Evolutionary conservation across 768 basidiomycete genomes (phyloP).

Genomic region (Saitozyma podzolica): DNA sequence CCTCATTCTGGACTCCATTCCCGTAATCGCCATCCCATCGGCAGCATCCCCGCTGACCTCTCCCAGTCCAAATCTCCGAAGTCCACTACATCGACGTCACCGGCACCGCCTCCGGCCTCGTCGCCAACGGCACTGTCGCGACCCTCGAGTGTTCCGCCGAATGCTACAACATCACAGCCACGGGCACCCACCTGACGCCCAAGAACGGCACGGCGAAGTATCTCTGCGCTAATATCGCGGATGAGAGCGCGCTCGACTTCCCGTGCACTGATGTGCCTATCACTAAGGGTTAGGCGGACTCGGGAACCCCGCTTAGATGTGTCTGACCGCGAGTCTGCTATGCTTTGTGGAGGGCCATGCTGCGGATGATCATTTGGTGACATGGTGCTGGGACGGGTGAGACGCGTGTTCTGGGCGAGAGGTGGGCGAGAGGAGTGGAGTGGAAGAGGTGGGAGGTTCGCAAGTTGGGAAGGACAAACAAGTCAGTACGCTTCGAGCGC

Average conservation of each 20-base stretch:
- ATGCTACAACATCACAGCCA: conserved; percentile 55
- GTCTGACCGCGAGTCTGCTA: no score
- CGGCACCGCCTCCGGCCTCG: conserved; percentile 59
- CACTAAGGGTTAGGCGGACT: conserved; percentile 20
- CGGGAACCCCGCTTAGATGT: not conserved
- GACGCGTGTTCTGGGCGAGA: no score
- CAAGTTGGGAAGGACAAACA: no score
- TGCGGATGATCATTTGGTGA: no score
- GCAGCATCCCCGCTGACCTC: no score
- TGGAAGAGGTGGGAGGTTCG: no score
- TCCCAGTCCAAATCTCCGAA: conserved; percentile 57
- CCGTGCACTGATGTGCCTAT: conserved; percentile 23
- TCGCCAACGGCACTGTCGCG: conserved; percentile 58
- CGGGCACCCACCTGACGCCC: conserved; percentile 49
- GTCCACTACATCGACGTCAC: conserved; percentile 61
- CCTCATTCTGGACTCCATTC: no score
- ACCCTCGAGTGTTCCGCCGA: conserved; percentile 59
- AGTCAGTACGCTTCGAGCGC: no score
- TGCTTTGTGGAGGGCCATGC: no score
- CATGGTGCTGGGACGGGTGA: no score
- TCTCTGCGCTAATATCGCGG: conserved; percentile 52
- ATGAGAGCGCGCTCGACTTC: conserved; percentile 55
- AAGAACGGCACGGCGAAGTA: conserved; percentile 58
- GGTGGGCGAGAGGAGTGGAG: no score
- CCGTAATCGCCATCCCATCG: no score